Evolutionary conservation across 169 alveolate genomes (phyloP).

Genomic region (Cryptosporidium xiaoi): DNA sequence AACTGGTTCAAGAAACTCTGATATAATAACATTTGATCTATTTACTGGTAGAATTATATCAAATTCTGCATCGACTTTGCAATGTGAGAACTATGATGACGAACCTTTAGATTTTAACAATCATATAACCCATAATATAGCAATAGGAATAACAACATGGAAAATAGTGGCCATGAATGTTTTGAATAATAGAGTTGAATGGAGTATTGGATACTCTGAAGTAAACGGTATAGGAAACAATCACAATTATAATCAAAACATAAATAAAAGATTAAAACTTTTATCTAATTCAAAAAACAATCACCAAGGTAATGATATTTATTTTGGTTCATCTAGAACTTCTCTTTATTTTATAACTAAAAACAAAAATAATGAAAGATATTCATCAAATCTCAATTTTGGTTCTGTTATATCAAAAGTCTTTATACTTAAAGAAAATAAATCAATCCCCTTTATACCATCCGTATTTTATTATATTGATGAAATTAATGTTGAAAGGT

Average conservation of each 20-base stretch:
- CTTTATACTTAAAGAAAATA: constrained; percentile 18
- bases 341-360: constrained; percentile 29
- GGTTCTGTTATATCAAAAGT: constrained; percentile 36
- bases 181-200: constrained; percentile 28
- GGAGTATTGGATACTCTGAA: constrained; percentile 51
- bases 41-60: constrained; percentile 63
- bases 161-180: constrained; percentile 19
- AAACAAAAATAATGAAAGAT: too few relatives aligned
- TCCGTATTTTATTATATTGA: constrained; percentile 43
- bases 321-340: constrained; percentile 59
- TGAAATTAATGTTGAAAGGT: constrained; percentile 15
- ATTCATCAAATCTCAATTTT: constrained; percentile 4
- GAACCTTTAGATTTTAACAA: constrained; percentile 2
- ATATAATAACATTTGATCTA: constrained; percentile 40
- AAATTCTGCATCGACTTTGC: constrained; percentile 59
- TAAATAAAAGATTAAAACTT: not conserved
- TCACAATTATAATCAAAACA: not conserved
- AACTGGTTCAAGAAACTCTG: constrained; percentile 64
- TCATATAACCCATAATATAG: constrained; percentile 1
- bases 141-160: constrained; percentile 67
- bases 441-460: constrained; percentile 45
- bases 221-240: constrained; percentile 24
- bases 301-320: not conserved
- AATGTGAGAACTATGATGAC: constrained; percentile 28
- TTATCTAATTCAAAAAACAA: not conserved